phyloP scores from a whole-genome alignment of 805 yeast genomes.

The Lipomyces sp. region DNA sequence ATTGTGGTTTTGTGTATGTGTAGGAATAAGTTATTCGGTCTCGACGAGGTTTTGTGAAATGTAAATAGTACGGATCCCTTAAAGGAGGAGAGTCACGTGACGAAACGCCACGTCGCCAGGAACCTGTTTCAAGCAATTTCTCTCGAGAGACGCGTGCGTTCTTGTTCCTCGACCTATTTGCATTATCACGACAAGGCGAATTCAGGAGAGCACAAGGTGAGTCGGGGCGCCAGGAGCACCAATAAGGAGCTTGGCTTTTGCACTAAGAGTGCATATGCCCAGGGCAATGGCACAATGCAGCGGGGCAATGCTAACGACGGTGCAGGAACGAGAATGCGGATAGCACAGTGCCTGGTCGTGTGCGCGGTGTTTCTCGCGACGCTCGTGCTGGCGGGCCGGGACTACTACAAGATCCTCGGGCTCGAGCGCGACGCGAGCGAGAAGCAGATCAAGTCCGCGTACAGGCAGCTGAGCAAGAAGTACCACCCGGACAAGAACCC shows the following conservation, averaged over 20 bases:
- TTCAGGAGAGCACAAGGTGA: neutral
- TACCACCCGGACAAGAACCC: conserved; percentile 95
- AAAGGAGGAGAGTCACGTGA: neutral
- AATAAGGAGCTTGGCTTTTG: conserved; percentile 89
- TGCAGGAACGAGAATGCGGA: conserved; percentile 1
- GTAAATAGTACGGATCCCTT: too few species aligned
- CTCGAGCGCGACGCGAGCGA: conserved; percentile 66
- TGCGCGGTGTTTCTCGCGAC: too few species aligned
- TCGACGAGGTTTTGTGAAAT: neutral
- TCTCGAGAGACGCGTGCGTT: too few species aligned
- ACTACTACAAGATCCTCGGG: conserved; percentile 51
- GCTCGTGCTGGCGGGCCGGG: too few species aligned
- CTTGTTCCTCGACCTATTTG: too few species aligned
- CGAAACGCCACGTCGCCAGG: conserved; percentile 4
- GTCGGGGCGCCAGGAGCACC: conserved; percentile 55
- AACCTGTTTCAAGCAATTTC: too few species aligned
- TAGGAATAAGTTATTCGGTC: neutral
- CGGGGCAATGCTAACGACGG: conserved; percentile 2
- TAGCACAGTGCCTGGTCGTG: conserved; percentile 6
- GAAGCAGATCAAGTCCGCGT: conserved; percentile 79
- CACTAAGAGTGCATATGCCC: conserved; percentile 84
- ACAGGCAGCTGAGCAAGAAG: conserved; percentile 73
- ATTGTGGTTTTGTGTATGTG: neutral
- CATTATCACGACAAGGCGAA: too few species aligned
- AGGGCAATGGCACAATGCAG: conserved; percentile 45